Conservation (phyloP, 805 yeast genomes). For the Metschnikowia dekortorum region DNA sequence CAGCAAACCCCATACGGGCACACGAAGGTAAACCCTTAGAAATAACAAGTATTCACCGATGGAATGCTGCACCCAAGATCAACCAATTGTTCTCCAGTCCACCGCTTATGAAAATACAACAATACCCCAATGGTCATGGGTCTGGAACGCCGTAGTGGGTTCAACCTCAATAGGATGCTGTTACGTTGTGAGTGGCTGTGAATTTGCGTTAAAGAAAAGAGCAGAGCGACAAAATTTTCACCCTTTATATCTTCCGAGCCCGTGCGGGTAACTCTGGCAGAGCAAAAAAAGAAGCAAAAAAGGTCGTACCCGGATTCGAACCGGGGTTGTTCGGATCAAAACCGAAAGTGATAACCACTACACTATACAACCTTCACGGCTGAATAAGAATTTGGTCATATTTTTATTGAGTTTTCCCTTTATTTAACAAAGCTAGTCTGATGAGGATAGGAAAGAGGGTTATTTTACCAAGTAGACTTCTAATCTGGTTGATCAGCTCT, state of each 20-base stretch:
- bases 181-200: conserved; percentile 61
- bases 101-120: conserved; percentile 40
- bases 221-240: conserved; percentile 9
- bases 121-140: conserved; percentile 66
- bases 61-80: conserved; percentile 76
- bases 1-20: conserved; percentile 69
- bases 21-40: conserved; percentile 73
- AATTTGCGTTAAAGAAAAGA: conserved; percentile 48
- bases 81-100: conserved; percentile 60
- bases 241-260: conserved; percentile 13
- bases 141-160: conserved; percentile 58
- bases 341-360: conserved; percentile 79
- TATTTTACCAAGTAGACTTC: too few relatives aligned
- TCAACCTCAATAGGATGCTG: conserved; percentile 69
- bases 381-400: too few relatives aligned
- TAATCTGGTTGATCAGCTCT: too few relatives aligned
- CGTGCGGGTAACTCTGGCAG: conserved; percentile 27
- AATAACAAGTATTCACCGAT: conserved; percentile 45
- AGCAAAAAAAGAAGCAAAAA: conserved; percentile 11
- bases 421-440: background rate
- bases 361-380: conserved; percentile 50
- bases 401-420: too few relatives aligned
- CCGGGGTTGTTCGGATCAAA: conserved; percentile 80
- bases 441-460: too few relatives aligned
- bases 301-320: conserved; percentile 84